These are phyloP conservation scores for Plantago rigida DNA, from an alignment of 305 asterid species.

Conservation along the genomic window DNA sequence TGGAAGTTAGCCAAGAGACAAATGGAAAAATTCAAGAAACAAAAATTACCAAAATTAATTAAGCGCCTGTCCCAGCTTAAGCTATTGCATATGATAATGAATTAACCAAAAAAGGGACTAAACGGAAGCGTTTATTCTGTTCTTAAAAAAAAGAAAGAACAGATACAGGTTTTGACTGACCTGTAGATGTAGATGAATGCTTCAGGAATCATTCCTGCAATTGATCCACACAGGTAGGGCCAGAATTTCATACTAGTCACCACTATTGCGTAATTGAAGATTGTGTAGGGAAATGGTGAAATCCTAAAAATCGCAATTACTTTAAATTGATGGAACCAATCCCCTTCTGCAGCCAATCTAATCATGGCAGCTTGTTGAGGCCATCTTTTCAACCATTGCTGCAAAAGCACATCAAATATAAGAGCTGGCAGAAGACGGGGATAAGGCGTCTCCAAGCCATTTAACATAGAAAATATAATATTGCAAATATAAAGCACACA, in stretches of 20 bases:
- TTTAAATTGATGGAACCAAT: slow-evolving; percentile 67
- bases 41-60: background rate
- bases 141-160: background rate
- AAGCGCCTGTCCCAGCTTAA: background rate
- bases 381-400: slow-evolving; percentile 82
- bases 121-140: background rate
- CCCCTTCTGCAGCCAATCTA: slow-evolving; percentile 77
- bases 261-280: slow-evolving; percentile 73
- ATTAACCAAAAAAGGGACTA: too few relatives aligned
- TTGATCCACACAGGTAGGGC: slow-evolving; percentile 74
- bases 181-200: slow-evolving; percentile 76
- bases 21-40: background rate
- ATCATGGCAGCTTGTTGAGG: slow-evolving; percentile 71
- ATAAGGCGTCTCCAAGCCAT: background rate
- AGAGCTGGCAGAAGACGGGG: slow-evolving; percentile 4
- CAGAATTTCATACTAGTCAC: slow-evolving; percentile 69
- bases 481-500: background rate
- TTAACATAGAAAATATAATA: background rate
- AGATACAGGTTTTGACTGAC: slow-evolving; percentile 25
- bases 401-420: slow-evolving; percentile 20
- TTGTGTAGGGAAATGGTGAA: slow-evolving; percentile 83
- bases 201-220: slow-evolving; percentile 84
- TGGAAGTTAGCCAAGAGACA: background rate
- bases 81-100: background rate
- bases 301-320: slow-evolving; percentile 71